Evolutionary conservation across 2,329 filamentous ascomycete species (phyloP).

Genomic region (Fusarium globosum): DNA sequence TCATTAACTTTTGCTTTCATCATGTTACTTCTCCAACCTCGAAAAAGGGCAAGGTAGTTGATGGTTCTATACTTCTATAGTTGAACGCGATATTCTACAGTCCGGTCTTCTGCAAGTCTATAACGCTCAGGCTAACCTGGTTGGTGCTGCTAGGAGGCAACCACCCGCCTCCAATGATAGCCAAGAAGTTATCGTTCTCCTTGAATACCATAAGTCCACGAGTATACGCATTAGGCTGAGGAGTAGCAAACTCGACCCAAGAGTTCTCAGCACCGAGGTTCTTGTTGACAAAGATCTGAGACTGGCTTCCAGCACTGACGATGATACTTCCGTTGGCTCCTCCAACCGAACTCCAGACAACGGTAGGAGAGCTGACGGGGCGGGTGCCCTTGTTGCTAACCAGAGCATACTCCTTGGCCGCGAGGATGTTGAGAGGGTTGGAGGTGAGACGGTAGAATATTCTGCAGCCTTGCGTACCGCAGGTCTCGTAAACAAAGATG

Average conservation of each 20-base stretch:
- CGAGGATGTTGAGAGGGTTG: slow-evolving; percentile 51
- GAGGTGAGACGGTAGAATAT: slow-evolving; percentile 58
- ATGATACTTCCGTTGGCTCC: slow-evolving; percentile 59
- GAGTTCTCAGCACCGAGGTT: slow-evolving; percentile 50
- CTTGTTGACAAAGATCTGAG: slow-evolving; percentile 57
- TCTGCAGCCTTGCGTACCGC: slow-evolving; percentile 55
- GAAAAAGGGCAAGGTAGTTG: too few species aligned
- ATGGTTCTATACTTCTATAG: background rate
- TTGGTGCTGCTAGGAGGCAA: slow-evolving; percentile 61
- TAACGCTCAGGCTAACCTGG: slow-evolving; percentile 53
- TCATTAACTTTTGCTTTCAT: background rate
- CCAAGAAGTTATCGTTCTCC: slow-evolving; percentile 47
- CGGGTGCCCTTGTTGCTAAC: slow-evolving; percentile 48
- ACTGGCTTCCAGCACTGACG: slow-evolving; percentile 53
- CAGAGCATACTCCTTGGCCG: slow-evolving; percentile 47
- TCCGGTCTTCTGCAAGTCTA: slow-evolving; percentile 35
- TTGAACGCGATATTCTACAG: background rate
- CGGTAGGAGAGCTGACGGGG: slow-evolving; percentile 56
- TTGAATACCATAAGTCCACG: slow-evolving; percentile 51
- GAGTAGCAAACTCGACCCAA: slow-evolving; percentile 51
- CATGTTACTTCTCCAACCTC: too few species aligned
- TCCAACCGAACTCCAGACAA: slow-evolving; percentile 57
- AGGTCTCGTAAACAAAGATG: slow-evolving; percentile 73
- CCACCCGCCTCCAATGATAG: slow-evolving; percentile 58
- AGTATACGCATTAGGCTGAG: slow-evolving; percentile 53